Evolutionary conservation across 108 stramenopile genomes (phyloP).

Genomic region (Fistulifera solaris): DNA sequence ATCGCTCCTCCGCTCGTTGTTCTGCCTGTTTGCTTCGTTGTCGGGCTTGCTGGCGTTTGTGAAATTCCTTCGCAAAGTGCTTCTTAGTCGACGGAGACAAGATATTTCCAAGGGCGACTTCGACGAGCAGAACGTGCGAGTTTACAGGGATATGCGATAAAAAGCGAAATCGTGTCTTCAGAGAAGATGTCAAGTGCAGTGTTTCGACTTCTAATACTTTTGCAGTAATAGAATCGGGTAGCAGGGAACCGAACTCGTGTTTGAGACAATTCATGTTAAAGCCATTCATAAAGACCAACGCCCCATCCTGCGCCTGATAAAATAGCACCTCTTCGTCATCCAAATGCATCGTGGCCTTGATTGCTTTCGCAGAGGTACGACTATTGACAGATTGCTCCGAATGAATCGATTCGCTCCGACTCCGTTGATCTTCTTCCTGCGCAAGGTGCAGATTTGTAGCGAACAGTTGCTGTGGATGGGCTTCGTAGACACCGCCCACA

Average conservation of each 20-base stretch:
- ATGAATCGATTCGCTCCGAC: conserved; percentile 25
- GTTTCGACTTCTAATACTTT: conserved; percentile 49
- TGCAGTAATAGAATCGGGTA: conserved; percentile 63
- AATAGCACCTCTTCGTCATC: conserved; percentile 32
- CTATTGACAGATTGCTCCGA: conserved; percentile 17
- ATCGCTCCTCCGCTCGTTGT: conserved; percentile 27
- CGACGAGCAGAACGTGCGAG: conserved; percentile 53
- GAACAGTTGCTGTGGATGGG: conserved; percentile 3
- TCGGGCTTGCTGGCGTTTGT: conserved; percentile 51
- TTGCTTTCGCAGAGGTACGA: background rate
- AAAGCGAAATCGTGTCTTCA: conserved; percentile 59
- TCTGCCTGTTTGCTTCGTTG: conserved; percentile 28
- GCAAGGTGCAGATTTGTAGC: background rate
- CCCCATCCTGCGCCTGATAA: conserved; percentile 75
- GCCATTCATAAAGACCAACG: conserved; percentile 55
- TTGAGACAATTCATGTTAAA: conserved; percentile 66
- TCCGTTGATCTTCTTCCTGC: background rate
- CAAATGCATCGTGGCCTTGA: conserved; percentile 27
- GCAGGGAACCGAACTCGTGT: conserved; percentile 50
- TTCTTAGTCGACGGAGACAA: conserved; percentile 39
- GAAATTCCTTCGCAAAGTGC: conserved; percentile 50
- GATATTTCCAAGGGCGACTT: conserved; percentile 48
- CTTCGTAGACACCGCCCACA: conserved; percentile 21
- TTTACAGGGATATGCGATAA: conserved; percentile 63
- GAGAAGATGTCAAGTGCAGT: conserved; percentile 38